Conservation (phyloP, 164 flowering plant genomes). For the Euptelea pleiosperma region DNA sequence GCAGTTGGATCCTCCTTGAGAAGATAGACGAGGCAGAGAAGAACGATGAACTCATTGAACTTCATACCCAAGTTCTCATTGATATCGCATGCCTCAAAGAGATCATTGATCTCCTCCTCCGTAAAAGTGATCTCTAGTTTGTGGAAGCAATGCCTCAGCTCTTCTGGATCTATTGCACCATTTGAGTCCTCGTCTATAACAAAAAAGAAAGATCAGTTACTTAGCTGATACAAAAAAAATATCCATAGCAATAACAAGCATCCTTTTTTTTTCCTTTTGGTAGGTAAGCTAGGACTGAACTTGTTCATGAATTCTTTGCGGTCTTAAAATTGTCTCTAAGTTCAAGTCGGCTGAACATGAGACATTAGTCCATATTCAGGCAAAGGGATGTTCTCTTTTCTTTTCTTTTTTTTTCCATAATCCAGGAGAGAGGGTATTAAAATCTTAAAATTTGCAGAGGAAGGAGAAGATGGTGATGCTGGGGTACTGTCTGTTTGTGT, state of each 20-base stretch:
- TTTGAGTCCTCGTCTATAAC: slow-evolving; percentile 74
- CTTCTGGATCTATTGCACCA: slow-evolving; percentile 78
- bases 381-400: too few species aligned
- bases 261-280: too few species aligned
- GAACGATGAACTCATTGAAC: slow-evolving; percentile 91
- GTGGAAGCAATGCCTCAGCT: slow-evolving; percentile 65
- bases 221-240: not conserved
- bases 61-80: slow-evolving; percentile 69
- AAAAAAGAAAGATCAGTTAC: not conserved
- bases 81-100: slow-evolving; percentile 86
- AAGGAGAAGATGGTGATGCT: too few species aligned
- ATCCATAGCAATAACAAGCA: not conserved
- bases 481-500: too few species aligned
- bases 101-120: slow-evolving; percentile 78
- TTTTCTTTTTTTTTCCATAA: too few species aligned
- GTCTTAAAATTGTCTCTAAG: too few species aligned
- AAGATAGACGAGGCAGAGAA: slow-evolving; percentile 91
- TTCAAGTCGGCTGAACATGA: too few species aligned
- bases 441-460: too few species aligned
- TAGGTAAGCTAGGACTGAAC: not conserved
- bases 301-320: too few species aligned
- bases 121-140: slow-evolving; percentile 65
- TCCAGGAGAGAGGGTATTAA: too few species aligned
- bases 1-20: slow-evolving; percentile 67
- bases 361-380: too few species aligned